These are phyloP conservation scores for Cercospora citrullina DNA, from an alignment of 2,329 filamentous ascomycete genomes.

Conservation along the genomic window DNA sequence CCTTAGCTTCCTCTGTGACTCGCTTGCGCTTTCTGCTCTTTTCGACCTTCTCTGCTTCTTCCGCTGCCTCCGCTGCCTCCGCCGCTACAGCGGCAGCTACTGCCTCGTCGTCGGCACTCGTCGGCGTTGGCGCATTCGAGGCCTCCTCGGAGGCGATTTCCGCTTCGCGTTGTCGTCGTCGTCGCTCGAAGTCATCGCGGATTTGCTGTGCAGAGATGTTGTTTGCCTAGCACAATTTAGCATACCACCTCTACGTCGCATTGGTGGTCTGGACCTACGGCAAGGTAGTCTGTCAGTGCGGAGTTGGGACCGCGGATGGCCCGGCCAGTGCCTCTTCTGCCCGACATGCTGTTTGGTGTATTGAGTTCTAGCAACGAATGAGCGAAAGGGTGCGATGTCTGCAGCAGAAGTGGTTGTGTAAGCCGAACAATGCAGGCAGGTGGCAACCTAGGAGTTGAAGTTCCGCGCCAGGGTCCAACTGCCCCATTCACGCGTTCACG, in stretches of 20 bases:
- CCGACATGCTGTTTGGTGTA: conserved; percentile 35
- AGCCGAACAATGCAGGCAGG: conserved; percentile 4
- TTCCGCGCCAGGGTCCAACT: not conserved
- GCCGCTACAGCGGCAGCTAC: conserved; percentile 42
- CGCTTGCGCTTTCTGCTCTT: conserved; percentile 59
- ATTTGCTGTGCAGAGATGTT: conserved; percentile 71
- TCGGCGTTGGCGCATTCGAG: conserved; percentile 38
- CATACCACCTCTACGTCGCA: not conserved
- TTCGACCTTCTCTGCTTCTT: conserved; percentile 40
- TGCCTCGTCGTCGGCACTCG: conserved; percentile 35
- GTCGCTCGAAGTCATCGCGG: conserved; percentile 58
- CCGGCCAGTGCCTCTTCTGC: conserved; percentile 44
- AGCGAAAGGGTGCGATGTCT: not conserved
- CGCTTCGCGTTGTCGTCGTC: conserved; percentile 51
- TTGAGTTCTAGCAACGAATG: not conserved
- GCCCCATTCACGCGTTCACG: conserved; percentile 6
- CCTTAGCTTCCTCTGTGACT: conserved; percentile 51
- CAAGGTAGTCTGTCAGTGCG: conserved; percentile 67
- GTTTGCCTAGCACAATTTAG: conserved; percentile 54
- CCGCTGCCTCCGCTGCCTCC: conserved; percentile 39
- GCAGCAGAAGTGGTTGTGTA: not conserved
- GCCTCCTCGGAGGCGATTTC: conserved; percentile 35
- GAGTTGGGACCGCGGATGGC: conserved; percentile 61
- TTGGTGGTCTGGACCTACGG: conserved; percentile 48
- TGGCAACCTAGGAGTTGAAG: conserved; percentile 4